phyloP scores from a whole-genome alignment of 495 filamentous ascomycete genomes.

The Penicillium goetzii region DNA sequence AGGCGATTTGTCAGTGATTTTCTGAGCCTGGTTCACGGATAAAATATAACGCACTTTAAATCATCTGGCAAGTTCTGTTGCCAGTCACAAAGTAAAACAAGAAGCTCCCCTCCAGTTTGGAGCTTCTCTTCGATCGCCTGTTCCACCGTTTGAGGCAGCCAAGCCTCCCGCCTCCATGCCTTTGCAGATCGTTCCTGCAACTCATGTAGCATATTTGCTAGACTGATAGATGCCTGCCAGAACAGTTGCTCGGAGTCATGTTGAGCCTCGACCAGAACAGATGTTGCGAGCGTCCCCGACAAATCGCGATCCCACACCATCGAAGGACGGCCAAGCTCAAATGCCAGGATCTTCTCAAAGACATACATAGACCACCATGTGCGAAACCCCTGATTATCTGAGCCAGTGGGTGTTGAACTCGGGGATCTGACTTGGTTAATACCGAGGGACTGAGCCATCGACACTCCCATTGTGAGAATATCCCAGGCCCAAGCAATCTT shows the following conservation, averaged over 20 bases:
- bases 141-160: conserved; percentile 18
- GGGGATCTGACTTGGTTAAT: conserved; percentile 7
- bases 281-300: background rate
- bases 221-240: conserved; percentile 7
- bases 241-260: background rate
- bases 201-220: conserved; percentile 20
- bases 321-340: conserved; percentile 18
- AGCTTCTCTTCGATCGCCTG: conserved; percentile 24
- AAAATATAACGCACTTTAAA: conserved; percentile 3
- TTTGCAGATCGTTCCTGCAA: conserved; percentile 20
- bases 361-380: conserved; percentile 23
- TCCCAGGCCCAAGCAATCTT: conserved; percentile 22
- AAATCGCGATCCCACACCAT: conserved; percentile 18
- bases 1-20: background rate
- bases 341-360: conserved; percentile 18
- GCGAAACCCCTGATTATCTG: background rate
- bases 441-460: conserved; percentile 21
- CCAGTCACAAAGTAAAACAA: conserved; percentile 12
- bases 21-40: too few relatives aligned
- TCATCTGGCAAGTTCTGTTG: conserved; percentile 8
- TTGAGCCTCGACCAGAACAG: background rate
- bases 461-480: conserved; percentile 18
- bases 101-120: conserved; percentile 17
- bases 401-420: background rate
- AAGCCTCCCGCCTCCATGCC: conserved; percentile 20